Conservation (phyloP, 2,329 filamentous ascomycete species). For the Cryphonectria naterciae region DNA sequence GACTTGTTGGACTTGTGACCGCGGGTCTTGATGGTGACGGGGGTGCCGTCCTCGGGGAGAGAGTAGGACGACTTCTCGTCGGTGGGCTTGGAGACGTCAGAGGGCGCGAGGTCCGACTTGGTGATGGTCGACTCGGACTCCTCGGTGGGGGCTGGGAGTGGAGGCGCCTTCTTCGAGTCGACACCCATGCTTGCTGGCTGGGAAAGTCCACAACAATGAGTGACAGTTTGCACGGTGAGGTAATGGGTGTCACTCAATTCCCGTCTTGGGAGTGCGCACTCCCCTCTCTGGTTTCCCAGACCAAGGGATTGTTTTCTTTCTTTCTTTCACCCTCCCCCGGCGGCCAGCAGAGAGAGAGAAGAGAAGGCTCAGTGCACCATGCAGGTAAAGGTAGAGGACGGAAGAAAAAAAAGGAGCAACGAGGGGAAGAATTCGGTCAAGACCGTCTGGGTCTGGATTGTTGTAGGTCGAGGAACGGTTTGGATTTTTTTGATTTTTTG, state of each 20-base stretch:
- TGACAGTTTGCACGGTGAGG: constrained; percentile 27
- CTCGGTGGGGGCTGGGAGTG: constrained; percentile 79
- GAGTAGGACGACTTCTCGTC: constrained; percentile 77
- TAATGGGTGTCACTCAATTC: constrained; percentile 29
- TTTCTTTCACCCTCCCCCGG: constrained; percentile 10
- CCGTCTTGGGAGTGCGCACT: constrained; percentile 19
- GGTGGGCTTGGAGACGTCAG: constrained; percentile 68
- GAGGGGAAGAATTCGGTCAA: constrained; percentile 17
- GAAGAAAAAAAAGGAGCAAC: background rate
- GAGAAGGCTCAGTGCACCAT: constrained; percentile 28
- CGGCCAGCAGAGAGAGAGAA: constrained; percentile 6
- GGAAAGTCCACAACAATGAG: constrained; percentile 32
- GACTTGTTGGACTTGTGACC: constrained; percentile 65
- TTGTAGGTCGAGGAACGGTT: constrained; percentile 26
- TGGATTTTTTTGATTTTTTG: constrained; percentile 12
- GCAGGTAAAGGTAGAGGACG: constrained; percentile 24
- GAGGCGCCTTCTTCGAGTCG: constrained; percentile 62
- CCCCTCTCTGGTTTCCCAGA: constrained; percentile 21
- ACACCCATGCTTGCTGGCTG: constrained; percentile 52
- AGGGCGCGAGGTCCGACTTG: constrained; percentile 62
- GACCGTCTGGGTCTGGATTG: constrained; percentile 12
- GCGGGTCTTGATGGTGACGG: constrained; percentile 86
- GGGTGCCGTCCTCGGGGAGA: constrained; percentile 84
- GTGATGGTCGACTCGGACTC: constrained; percentile 63
- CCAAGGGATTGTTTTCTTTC: constrained; percentile 2